Evolutionary conservation across 1,284 basidiomycete genomes (phyloP), one percentile per base, ranked within the genome.

Genomic region (Cystobasidium sp.): DNA sequence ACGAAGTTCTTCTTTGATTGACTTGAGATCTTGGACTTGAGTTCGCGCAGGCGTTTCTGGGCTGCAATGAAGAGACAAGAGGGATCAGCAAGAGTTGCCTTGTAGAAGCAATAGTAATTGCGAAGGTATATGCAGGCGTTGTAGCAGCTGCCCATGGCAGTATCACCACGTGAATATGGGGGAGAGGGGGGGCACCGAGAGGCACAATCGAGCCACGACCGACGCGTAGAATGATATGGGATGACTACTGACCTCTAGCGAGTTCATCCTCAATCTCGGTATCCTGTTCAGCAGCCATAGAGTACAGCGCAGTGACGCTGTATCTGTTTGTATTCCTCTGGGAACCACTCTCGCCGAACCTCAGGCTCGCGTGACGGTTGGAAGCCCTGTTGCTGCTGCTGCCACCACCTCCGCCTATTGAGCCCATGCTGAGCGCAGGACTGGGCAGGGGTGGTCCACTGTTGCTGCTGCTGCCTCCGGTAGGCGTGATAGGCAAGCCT

Each of bases 1-100:
- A 99, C 94, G 82, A 99, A 99, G 85, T 99, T 99, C 87, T 96
- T 97, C 87, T 99, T 99, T 68, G 93, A 96, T 84, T 99, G 97
- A 0, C 93, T 90, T 24, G 94, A 98, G 78, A 99, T 99, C 80
- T 94, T 91, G n/a, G 90, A 88, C 84, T 99, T 99, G 79, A 99
- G 87, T 79, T 98, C 95, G 44, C 97, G 87, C 58, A 99, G 85
- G 59, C 94, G 91, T 84, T 96, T 97, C 85, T 98, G 96, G 51
- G 96, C 97, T 91, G 82, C 70, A 74, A 44, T 70, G 72, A 16
- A 16, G 18, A 64, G 31, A 31, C 31, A 31, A 31, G 31, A 44
- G 8, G 16, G 14, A 52, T 20, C 41, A 44, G 61, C n/a, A 72
- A 44, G 12, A 44, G 46, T 31, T 31, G 31, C 31, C 31, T 31